These are phyloP conservation scores for Geum urbanum DNA, from an alignment of 306 rosid species.

Conservation along the genomic window DNA sequence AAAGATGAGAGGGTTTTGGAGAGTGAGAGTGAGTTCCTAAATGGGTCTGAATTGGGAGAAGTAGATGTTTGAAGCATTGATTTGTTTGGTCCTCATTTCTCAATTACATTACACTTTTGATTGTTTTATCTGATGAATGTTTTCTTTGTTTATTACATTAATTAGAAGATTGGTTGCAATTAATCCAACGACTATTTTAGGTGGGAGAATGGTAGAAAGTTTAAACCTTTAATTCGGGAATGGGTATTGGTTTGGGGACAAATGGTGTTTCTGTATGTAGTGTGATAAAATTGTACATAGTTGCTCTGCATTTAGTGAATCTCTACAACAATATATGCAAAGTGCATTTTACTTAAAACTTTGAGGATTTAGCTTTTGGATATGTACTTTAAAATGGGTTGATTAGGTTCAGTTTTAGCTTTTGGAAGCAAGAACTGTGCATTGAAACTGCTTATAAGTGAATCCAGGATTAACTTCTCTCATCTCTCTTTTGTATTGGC, in stretches of 20 bases:
- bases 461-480: too few species aligned
- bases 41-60: conserved; percentile 31
- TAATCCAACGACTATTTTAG: not conserved
- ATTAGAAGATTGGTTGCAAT: not conserved
- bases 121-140: not conserved
- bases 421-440: too few species aligned
- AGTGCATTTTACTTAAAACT: not conserved
- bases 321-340: not conserved
- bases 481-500: too few species aligned
- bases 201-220: not conserved
- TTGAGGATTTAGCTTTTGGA: too few species aligned
- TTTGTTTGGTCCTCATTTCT: conserved; percentile 35
- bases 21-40: conserved; percentile 14
- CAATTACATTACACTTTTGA: not conserved
- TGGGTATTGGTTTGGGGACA: not conserved
- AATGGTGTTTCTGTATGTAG: not conserved
- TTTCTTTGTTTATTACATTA: not conserved
- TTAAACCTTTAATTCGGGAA: conserved; percentile 5
- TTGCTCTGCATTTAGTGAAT: not conserved
- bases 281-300: not conserved
- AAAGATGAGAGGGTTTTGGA: conserved; percentile 12
- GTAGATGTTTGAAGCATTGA: conserved; percentile 54
- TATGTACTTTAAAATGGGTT: too few species aligned
- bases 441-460: too few species aligned
- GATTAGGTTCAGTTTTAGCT: too few species aligned